phyloP scores from a whole-genome alignment of 805 yeast species.

The Saccharomycopsis lassenensis region DNA sequence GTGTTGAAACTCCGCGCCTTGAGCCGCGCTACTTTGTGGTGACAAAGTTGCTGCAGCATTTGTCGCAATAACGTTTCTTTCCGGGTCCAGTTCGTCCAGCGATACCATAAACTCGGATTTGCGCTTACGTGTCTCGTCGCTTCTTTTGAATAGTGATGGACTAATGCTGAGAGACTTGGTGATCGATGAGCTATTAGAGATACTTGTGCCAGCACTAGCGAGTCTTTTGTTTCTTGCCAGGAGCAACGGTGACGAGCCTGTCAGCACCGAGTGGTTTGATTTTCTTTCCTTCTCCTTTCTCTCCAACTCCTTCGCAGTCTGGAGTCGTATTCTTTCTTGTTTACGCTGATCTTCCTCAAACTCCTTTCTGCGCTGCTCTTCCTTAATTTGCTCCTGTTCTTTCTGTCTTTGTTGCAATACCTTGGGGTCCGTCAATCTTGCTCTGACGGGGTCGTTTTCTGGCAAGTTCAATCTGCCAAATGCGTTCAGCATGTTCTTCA shows the following conservation, averaged over 20 bases:
- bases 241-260: not conserved
- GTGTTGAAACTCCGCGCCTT: not conserved
- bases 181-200: not conserved
- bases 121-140: constrained; percentile 1
- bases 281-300: not conserved
- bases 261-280: not conserved
- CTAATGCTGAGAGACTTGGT: not conserved
- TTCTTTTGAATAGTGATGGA: not conserved
- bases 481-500: constrained; percentile 12
- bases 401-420: constrained; percentile 2
- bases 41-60: constrained; percentile 1
- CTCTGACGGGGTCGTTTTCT: constrained; percentile 12
- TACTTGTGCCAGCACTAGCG: not conserved
- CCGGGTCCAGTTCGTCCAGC: not conserved
- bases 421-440: constrained; percentile 11
- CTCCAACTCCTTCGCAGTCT: constrained; percentile 3
- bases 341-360: constrained; percentile 3
- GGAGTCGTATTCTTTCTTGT: not conserved
- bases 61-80: constrained; percentile 1
- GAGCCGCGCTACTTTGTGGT: not conserved
- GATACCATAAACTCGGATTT: not conserved
- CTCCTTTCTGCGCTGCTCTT: constrained; percentile 4
- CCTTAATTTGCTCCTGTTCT: constrained; percentile 5
- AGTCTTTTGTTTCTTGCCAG: not conserved
- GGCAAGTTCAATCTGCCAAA: constrained; percentile 12